These are phyloP conservation scores for Pseudogymnoascus sp. DNA, from an alignment of 2,329 filamentous ascomycete species.

Conservation along the genomic window DNA sequence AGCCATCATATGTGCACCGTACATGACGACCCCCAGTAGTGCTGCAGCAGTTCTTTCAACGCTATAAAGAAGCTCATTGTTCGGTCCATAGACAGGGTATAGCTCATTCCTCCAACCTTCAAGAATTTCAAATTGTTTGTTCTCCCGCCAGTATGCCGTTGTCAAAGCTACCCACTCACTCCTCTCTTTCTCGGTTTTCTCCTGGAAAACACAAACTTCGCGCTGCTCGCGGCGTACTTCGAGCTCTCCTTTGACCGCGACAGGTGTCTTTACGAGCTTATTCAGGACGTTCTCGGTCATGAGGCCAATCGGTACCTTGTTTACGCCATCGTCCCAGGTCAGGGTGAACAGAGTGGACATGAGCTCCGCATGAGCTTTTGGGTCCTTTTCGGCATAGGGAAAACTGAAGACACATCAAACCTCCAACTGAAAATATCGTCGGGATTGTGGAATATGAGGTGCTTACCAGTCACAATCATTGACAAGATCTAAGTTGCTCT, in stretches of 20 bases:
- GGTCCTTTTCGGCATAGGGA: conserved; percentile 62
- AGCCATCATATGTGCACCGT: conserved; percentile 75
- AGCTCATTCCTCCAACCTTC: conserved; percentile 73
- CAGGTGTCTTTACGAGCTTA: conserved; percentile 43
- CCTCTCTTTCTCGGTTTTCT: conserved; percentile 55
- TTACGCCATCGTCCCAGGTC: conserved; percentile 56
- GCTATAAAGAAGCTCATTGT: conserved; percentile 59
- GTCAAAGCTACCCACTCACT: conserved; percentile 51
- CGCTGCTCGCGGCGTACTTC: conserved; percentile 51
- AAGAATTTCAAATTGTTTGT: conserved; percentile 67
- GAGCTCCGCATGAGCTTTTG: conserved; percentile 47
- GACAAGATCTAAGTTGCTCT: conserved; percentile 45
- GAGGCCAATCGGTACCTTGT: conserved; percentile 57
- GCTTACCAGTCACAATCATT: conserved; percentile 49
- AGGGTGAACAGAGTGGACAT: conserved; percentile 61
- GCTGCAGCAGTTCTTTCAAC: conserved; percentile 71
- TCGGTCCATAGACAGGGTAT: conserved; percentile 67
- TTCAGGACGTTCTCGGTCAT: conserved; percentile 46
- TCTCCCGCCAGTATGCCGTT: conserved; percentile 60
- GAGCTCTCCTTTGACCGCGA: conserved; percentile 50
- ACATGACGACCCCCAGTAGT: conserved; percentile 69
- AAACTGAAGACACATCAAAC: conserved; percentile 48
- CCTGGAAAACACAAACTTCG: conserved; percentile 57
- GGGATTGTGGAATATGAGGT: neutral
- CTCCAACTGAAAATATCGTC: neutral